phyloP scores from a whole-genome alignment of 192 early-diverging fungal species.

The Diversispora eburnea region DNA sequence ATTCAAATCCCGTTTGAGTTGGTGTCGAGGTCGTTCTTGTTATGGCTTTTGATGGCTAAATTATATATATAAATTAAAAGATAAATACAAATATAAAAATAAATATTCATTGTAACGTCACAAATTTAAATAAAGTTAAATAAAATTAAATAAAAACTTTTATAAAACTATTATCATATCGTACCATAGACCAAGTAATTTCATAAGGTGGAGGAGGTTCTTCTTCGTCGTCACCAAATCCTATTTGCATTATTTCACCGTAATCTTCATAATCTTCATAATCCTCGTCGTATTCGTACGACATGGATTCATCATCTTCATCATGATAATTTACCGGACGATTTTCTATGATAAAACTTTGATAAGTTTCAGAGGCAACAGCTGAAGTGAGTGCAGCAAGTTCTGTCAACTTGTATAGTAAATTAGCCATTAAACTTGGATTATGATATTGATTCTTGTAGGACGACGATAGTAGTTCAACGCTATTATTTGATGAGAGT shows the following conservation, averaged over 20 bases:
- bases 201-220: conserved; percentile 32
- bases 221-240: neutral
- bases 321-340: neutral
- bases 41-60: no score
- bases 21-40: no score
- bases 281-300: conserved; percentile 10
- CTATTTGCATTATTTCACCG: neutral
- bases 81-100: no score
- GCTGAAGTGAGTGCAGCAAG: conserved; percentile 15
- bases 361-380: conserved; percentile 3
- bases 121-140: neutral
- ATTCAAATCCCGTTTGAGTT: no score
- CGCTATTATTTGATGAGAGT: no score
- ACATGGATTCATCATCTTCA: neutral
- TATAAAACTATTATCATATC: neutral
- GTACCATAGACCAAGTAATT: conserved; percentile 24
- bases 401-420: conserved; percentile 24
- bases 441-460: no score
- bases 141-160: neutral
- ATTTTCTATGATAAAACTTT: conserved; percentile 8
- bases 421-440: conserved; percentile 17
- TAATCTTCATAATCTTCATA: conserved; percentile 11
- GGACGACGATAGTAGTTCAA: no score
- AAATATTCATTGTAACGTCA: neutral
- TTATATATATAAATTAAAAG: no score